phyloP scores from a whole-genome alignment of 805 yeast genomes.

The Metschnikowia kunwiensis region DNA sequence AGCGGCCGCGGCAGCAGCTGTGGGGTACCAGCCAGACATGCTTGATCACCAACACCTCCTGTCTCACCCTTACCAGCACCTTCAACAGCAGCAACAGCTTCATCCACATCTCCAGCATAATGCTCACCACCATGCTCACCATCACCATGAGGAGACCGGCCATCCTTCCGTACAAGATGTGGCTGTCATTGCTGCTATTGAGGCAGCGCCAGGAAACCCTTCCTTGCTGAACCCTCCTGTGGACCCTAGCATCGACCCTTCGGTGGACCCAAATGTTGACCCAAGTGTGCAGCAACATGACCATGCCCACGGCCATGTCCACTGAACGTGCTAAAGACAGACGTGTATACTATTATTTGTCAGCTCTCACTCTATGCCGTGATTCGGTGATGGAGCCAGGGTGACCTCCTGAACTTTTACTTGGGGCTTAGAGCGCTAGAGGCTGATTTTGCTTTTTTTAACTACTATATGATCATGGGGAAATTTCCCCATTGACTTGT shows the following conservation, averaged over 20 bases:
- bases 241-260: conserved; percentile 32
- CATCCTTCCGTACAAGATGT: conserved; percentile 38
- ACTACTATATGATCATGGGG: conserved; percentile 1
- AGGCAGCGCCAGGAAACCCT: conserved; percentile 30
- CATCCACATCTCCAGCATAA: conserved; percentile 22
- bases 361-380: conserved; percentile 4
- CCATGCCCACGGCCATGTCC: conserved; percentile 32
- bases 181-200: conserved; percentile 43
- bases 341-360: conserved; percentile 12
- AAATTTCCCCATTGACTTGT: conserved; percentile 6
- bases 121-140: conserved; percentile 25
- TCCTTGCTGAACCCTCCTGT: conserved; percentile 30
- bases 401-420: no score
- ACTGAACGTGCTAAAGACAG: conserved; percentile 10
- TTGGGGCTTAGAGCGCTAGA: no score
- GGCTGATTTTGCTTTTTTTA: conserved; percentile 1
- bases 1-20: conserved; percentile 26
- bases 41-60: conserved; percentile 24
- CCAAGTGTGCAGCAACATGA: conserved; percentile 43
- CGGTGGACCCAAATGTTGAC: conserved; percentile 44
- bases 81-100: conserved; percentile 23
- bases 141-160: conserved; percentile 23
- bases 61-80: conserved; percentile 21
- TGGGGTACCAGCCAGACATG: conserved; percentile 23
- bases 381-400: no score